A percentile compares a stretch with the other conserved stretches of the same genome.
These are phyloP conservation scores for Boletus pseudopeckii DNA, from an alignment of 768 basidiomycete species.

Conservation along the genomic window DNA sequence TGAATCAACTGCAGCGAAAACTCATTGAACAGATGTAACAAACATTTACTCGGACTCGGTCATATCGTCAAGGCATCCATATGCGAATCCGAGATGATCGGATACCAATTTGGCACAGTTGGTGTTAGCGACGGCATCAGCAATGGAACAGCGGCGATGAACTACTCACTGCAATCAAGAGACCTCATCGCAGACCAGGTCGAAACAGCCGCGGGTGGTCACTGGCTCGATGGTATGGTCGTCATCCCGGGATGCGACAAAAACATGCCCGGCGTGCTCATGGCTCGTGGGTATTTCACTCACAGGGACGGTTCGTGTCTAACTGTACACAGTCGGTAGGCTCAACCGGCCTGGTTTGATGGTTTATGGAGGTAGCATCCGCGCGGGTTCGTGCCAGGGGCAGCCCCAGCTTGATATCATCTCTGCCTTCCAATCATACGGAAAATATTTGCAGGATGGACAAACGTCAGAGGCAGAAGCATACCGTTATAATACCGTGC, in stretches of 20 bases:
- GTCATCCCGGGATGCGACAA: conserved; percentile 98
- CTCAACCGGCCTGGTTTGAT: conserved; percentile 95
- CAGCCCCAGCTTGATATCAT: conserved; percentile 90
- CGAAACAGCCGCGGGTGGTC: conserved; percentile 93
- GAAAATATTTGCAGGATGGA: conserved; percentile 89
- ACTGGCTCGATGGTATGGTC: conserved; percentile 98
- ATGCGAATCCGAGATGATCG: conserved; percentile 65
- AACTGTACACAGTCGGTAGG: conserved; percentile 65
- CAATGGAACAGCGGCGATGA: conserved; percentile 94
- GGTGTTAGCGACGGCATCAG: conserved; percentile 99
- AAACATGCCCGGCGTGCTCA: conserved; percentile 99
- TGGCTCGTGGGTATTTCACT: conserved; percentile 69
- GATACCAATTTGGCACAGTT: conserved; percentile 96
- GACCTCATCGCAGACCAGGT: conserved; percentile 98
- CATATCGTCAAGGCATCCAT: conserved; percentile 84
- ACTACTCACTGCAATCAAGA: conserved; percentile 93
- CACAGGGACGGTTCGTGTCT: background rate
- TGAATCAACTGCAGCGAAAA: background rate
- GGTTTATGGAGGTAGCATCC: conserved; percentile 97
- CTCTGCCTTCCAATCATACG: conserved; percentile 97
- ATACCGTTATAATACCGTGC: conserved; percentile 80
- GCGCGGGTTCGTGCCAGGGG: conserved; percentile 87
- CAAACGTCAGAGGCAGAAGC: conserved; percentile 79
- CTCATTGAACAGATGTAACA: conserved; percentile 73
- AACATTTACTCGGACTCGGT: conserved; percentile 86